Evolutionary conservation across 495 filamentous ascomycete genomes (phyloP).

Genomic region (Chaetomidium leptoderma): DNA sequence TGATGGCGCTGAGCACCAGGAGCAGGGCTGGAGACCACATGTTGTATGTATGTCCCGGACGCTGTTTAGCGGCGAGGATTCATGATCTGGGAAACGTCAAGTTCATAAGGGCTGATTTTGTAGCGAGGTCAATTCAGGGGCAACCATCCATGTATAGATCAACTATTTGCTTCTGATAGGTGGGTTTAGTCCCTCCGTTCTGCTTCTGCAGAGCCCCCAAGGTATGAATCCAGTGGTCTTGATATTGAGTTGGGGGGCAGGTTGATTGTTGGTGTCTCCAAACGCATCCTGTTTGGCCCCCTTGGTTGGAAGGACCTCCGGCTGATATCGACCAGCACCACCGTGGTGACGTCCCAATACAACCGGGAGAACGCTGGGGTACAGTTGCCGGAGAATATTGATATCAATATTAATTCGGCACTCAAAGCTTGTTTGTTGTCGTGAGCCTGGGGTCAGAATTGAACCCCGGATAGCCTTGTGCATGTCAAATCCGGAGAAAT

Average conservation of each 20-base stretch:
- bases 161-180: conserved; percentile 2
- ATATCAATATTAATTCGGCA: conserved; percentile 6
- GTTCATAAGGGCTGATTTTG: neutral
- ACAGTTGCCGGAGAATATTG: conserved; percentile 4
- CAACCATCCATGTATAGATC: neutral
- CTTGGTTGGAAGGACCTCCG: neutral
- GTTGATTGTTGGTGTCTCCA: neutral
- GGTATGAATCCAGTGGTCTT: neutral
- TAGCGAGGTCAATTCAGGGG: neutral
- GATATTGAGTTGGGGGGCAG: conserved; percentile 6
- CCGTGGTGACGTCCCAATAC: neutral
- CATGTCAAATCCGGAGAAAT: neutral
- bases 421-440: neutral
- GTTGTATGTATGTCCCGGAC: neutral
- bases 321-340: conserved; percentile 15
- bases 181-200: conserved; percentile 5
- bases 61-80: neutral
- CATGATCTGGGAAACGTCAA: neutral
- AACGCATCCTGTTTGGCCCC: neutral
- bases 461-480: neutral
- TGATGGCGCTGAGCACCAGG: conserved; percentile 10
- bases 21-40: conserved; percentile 17
- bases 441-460: neutral
- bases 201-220: neutral
- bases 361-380: conserved; percentile 11